These are phyloP conservation scores for Paulownia fortunei DNA, from an alignment of 257 asterid genomes.

Conservation along the genomic window DNA sequence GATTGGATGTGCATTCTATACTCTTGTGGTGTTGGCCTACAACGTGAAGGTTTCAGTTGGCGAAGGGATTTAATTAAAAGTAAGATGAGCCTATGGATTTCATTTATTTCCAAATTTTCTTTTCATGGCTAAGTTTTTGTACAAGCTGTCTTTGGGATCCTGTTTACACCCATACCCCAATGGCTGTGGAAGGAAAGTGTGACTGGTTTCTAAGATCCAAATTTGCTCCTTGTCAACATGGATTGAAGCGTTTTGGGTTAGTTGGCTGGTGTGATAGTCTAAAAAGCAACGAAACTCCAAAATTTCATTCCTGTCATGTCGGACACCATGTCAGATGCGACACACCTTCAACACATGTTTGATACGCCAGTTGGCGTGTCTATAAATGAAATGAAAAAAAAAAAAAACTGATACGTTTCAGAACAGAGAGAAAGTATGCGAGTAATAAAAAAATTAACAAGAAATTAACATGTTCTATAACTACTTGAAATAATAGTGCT, in stretches of 20 bases:
- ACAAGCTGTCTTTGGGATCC: neutral
- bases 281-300: neutral
- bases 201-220: neutral
- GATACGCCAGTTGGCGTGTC: too few relatives aligned
- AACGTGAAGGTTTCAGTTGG: slow-evolving; percentile 8
- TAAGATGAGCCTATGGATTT: neutral
- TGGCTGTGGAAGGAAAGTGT: neutral
- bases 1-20: neutral
- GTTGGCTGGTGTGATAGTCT: neutral
- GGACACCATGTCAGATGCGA: too few relatives aligned
- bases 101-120: neutral
- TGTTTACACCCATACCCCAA: neutral
- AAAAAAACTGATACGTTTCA: too few relatives aligned
- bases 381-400: too few relatives aligned
- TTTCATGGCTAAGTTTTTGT: neutral
- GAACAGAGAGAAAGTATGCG: too few relatives aligned
- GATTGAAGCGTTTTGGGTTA: neutral
- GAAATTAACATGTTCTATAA: too few relatives aligned
- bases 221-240: neutral
- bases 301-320: too few relatives aligned
- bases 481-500: too few relatives aligned
- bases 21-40: neutral
- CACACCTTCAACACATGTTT: too few relatives aligned
- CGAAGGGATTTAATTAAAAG: neutral
- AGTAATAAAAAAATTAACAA: too few relatives aligned